phyloP scores from a whole-genome alignment of 495 filamentous ascomycete genomes.

The Xylaria castorea region DNA sequence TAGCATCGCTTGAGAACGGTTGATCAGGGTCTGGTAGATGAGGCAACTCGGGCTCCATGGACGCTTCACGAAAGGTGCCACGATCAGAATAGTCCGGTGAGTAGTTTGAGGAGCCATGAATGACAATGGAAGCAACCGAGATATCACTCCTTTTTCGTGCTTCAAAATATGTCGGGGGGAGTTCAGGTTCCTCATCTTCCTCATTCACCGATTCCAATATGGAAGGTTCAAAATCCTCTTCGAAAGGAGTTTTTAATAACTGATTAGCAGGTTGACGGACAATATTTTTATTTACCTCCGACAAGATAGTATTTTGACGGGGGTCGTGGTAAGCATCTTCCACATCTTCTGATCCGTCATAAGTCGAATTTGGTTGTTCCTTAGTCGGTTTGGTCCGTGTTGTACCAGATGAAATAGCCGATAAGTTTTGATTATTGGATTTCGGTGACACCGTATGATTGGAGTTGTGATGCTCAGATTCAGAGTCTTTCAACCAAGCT shows the following conservation, averaged over 20 bases:
- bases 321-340: not conserved
- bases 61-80: constrained; percentile 34
- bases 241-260: constrained; percentile 14
- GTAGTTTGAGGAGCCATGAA: constrained; percentile 40
- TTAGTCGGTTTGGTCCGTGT: constrained; percentile 11
- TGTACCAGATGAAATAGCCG: not conserved
- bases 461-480: not conserved
- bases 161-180: constrained; percentile 36
- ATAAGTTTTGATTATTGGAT: not conserved
- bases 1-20: constrained; percentile 44
- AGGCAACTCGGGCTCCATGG: constrained; percentile 46
- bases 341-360: constrained; percentile 27
- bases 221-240: constrained; percentile 56
- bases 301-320: constrained; percentile 23
- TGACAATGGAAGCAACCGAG: constrained; percentile 50
- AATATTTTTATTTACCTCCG: constrained; percentile 37
- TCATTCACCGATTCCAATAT: constrained; percentile 38
- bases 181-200: constrained; percentile 41
- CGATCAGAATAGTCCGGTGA: constrained; percentile 40
- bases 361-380: constrained; percentile 16
- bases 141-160: constrained; percentile 43
- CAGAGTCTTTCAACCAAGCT: not conserved
- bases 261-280: constrained; percentile 32
- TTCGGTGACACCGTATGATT: not conserved
- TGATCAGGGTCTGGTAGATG: constrained; percentile 40